These are phyloP conservation scores for Gracilaria caudata DNA, from an alignment of 23 red algal genomes.

Conservation along the genomic window DNA sequence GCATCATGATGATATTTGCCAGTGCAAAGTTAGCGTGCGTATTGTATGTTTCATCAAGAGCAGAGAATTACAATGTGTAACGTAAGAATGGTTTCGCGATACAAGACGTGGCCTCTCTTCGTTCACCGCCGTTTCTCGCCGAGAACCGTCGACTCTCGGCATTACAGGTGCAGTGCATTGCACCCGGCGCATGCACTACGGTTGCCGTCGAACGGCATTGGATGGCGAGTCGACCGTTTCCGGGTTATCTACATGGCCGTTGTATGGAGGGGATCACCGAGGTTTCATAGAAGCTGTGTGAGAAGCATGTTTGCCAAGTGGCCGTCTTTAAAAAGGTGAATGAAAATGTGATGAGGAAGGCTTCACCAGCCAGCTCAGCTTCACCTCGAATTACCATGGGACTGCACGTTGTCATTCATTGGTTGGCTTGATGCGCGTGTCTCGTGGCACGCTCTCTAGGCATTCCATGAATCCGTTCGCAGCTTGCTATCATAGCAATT, in stretches of 20 bases:
- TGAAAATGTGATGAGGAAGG: no score
- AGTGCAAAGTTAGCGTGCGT: no score
- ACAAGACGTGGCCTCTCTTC: conserved; percentile 10
- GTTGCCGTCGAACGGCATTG: background rate
- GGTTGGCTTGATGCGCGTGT: no score
- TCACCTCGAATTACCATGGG: no score
- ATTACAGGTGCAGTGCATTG: no score
- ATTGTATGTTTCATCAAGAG: background rate
- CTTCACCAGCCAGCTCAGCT: no score
- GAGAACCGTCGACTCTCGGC: background rate
- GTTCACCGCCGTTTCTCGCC: background rate
- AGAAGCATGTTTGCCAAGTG: background rate
- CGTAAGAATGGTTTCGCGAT: background rate
- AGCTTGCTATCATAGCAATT: no score
- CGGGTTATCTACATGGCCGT: background rate
- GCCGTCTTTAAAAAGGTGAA: background rate
- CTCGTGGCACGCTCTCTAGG: no score
- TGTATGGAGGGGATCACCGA: background rate
- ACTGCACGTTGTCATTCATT: no score
- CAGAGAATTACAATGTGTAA: conserved; percentile 10
- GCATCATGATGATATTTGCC: background rate
- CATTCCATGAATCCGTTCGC: no score
- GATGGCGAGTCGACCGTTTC: background rate
- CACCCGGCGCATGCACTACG: background rate
- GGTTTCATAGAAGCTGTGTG: background rate